Evolutionary conservation across 495 filamentous ascomycete species (phyloP).

Genomic region (Astrocystis sublimbata): DNA sequence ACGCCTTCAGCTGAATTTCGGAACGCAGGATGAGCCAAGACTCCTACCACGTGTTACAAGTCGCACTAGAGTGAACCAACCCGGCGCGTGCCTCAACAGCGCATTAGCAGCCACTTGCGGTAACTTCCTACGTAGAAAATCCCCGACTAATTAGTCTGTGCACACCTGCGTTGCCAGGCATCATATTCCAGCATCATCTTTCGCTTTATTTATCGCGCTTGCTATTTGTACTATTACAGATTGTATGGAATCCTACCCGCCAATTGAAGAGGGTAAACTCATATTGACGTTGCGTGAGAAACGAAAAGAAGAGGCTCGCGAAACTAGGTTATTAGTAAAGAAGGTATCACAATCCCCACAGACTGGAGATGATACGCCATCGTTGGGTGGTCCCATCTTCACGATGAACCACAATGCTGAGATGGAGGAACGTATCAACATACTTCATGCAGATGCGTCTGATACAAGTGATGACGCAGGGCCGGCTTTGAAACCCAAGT

Average conservation of each 20-base stretch:
- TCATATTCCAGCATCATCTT: neutral
- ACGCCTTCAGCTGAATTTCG: neutral
- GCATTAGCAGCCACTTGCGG: neutral
- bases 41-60: conserved; percentile 14
- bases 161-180: neutral
- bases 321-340: neutral
- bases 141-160: neutral
- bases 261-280: neutral
- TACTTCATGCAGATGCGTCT: neutral
- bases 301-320: neutral
- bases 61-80: conserved; percentile 10
- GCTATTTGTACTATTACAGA: neutral
- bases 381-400: neutral
- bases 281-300: neutral
- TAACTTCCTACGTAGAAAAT: neutral
- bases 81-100: neutral
- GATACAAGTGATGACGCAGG: neutral
- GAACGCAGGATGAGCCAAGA: neutral
- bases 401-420: neutral
- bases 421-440: neutral
- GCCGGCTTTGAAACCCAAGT: neutral
- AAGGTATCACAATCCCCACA: neutral
- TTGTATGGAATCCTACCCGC: neutral
- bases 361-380: neutral
- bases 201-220: neutral